Evolutionary conservation across 495 filamentous ascomycete species (phyloP).

Genomic region (Lepraria neglecta): DNA sequence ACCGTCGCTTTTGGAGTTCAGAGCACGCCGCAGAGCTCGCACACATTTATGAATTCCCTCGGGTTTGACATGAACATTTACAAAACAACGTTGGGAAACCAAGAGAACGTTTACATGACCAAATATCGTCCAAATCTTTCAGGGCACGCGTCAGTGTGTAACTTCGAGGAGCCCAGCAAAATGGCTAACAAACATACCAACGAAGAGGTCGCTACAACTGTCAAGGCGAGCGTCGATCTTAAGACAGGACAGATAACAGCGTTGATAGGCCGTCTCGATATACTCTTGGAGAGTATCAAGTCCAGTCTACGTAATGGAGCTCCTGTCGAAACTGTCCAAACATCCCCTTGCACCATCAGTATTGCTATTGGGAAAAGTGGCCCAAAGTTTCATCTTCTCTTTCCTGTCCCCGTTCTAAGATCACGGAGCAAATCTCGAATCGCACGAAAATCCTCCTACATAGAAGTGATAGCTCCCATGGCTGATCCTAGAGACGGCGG

Average conservation of each 20-base stretch:
- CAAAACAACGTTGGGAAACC: slow-evolving; percentile 27
- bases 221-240: slow-evolving; percentile 15
- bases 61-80: slow-evolving; percentile 25
- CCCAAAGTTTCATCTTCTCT: slow-evolving; percentile 32
- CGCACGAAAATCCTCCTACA: slow-evolving; percentile 42
- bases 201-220: slow-evolving; percentile 5
- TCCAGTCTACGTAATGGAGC: slow-evolving; percentile 16
- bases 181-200: not conserved
- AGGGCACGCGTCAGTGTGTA: slow-evolving; percentile 19
- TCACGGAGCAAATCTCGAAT: slow-evolving; percentile 35
- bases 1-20: slow-evolving; percentile 28
- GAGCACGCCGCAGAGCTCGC: slow-evolving; percentile 10
- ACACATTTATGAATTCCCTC: slow-evolving; percentile 19
- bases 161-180: not conserved
- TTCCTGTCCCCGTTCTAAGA: slow-evolving; percentile 38
- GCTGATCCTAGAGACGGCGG: slow-evolving; percentile 22
- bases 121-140: slow-evolving; percentile 31
- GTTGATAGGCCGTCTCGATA: slow-evolving; percentile 24
- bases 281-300: slow-evolving; percentile 24
- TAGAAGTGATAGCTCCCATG: slow-evolving; percentile 41
- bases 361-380: slow-evolving; percentile 21
- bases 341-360: slow-evolving; percentile 28
- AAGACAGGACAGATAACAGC: slow-evolving; percentile 15
- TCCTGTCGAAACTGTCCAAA: slow-evolving; percentile 28
- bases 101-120: slow-evolving; percentile 34